Conservation (phyloP, 1,284 basidiomycete species). For the Puccinia polysora region DNA sequence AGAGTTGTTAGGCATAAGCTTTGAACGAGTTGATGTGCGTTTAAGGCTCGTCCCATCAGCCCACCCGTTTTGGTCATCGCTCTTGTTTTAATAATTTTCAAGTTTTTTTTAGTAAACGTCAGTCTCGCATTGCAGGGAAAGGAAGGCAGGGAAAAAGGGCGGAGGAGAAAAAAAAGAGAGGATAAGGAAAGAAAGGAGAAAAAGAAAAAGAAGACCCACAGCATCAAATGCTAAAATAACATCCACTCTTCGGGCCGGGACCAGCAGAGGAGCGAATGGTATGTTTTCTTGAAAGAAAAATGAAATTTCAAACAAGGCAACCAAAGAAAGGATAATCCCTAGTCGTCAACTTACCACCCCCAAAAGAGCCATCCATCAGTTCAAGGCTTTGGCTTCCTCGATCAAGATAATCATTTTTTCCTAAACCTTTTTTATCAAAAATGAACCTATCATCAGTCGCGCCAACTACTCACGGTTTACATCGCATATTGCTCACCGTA, state of each 20-base stretch:
- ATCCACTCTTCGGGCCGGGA: slow-evolving; percentile 18
- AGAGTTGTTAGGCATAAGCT: neutral
- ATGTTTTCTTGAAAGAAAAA: slow-evolving; percentile 8
- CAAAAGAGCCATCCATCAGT: slow-evolving; percentile 30
- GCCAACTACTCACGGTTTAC: neutral
- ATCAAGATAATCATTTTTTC: slow-evolving; percentile 14
- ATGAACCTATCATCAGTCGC: neutral
- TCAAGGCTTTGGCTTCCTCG: neutral
- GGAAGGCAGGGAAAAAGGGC: too few relatives aligned
- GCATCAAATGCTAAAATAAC: slow-evolving; percentile 23
- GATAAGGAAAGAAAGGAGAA: neutral
- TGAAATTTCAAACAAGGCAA: neutral
- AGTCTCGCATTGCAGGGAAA: too few relatives aligned
- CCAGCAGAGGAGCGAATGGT: slow-evolving; percentile 6
- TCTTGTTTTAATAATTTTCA: neutral
- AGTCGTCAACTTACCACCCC: neutral
- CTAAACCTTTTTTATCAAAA: slow-evolving; percentile 6
- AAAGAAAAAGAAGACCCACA: neutral
- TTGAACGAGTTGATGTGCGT: neutral
- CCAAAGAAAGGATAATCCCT: neutral
- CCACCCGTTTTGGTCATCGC: neutral
- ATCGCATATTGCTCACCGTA: neutral
- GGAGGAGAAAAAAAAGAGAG: neutral
- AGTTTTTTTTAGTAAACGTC: neutral
- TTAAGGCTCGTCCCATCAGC: slow-evolving; percentile 1